Evolutionary conservation across 2,329 filamentous ascomycete species (phyloP).

Genomic region (Pseudopyrenochaeta lycopersici): DNA sequence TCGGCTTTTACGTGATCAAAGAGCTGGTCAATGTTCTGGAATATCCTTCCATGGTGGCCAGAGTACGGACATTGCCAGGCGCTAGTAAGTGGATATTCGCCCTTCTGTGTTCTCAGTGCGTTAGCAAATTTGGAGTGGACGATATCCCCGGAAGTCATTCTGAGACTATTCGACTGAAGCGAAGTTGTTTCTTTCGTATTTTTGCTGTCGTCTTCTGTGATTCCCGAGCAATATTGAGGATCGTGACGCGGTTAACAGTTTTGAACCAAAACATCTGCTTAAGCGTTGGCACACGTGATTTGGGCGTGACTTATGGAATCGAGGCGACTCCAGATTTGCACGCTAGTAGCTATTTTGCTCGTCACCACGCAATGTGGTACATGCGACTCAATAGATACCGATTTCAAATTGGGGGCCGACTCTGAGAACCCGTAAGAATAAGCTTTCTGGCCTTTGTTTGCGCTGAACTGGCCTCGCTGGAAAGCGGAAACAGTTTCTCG

Average conservation of each 20-base stretch:
- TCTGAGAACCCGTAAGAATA: neutral
- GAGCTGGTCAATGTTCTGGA: conserved; percentile 37
- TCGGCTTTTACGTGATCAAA: conserved; percentile 36
- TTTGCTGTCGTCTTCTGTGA: conserved; percentile 7
- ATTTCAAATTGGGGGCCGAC: neutral
- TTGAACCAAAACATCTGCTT: conserved; percentile 9
- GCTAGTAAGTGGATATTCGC: conserved; percentile 24
- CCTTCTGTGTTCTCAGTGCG: conserved; percentile 37
- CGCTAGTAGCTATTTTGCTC: neutral
- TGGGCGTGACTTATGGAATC: neutral
- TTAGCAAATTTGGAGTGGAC: conserved; percentile 37
- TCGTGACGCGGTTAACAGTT: neutral
- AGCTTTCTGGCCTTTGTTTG: neutral
- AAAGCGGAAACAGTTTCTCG: neutral
- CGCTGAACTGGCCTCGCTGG: neutral
- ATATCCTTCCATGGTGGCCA: conserved; percentile 34
- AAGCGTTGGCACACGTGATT: neutral
- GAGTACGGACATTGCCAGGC: conserved; percentile 42
- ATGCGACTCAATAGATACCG: neutral
- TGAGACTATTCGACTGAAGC: conserved; percentile 5
- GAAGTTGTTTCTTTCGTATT: neutral
- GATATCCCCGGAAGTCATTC: conserved; percentile 28
- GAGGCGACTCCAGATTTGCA: neutral
- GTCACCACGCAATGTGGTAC: neutral
- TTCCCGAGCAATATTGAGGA: neutral